Evolutionary conservation across 2,329 filamentous ascomycete species (phyloP).

Genomic region (Diaporthe longicolla): DNA sequence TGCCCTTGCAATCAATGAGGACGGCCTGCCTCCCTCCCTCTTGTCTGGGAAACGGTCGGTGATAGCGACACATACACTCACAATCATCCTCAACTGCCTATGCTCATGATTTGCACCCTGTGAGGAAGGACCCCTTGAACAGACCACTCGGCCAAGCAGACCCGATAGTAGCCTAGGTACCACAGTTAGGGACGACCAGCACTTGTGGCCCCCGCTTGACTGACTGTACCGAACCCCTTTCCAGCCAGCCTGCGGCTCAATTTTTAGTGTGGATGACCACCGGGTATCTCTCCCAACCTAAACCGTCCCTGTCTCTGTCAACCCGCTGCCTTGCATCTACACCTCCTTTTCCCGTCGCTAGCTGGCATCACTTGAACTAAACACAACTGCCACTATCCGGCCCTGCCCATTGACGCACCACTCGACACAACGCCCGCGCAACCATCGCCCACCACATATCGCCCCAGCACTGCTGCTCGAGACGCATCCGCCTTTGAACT

Average conservation of each 20-base stretch:
- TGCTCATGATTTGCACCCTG: neutral
- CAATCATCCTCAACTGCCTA: conserved; percentile 4
- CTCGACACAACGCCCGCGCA: conserved; percentile 43
- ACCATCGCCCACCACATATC: conserved; percentile 44
- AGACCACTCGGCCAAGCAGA: conserved; percentile 14
- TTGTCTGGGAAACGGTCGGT: conserved; percentile 21
- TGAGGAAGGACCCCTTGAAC: neutral
- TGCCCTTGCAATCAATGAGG: conserved; percentile 16
- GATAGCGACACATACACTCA: conserved; percentile 3
- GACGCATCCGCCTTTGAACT: conserved; percentile 38
- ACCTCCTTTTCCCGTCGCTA: conserved; percentile 43
- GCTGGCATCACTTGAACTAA: conserved; percentile 40
- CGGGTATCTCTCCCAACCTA: conserved; percentile 36
- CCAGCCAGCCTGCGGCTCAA: conserved; percentile 39
- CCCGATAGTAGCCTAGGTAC: neutral
- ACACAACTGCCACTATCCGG: conserved; percentile 34
- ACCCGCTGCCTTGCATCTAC: conserved; percentile 41
- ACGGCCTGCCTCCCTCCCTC: conserved; percentile 14
- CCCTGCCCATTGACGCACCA: conserved; percentile 25
- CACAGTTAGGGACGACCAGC: neutral
- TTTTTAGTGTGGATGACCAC: conserved; percentile 40
- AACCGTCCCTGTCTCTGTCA: conserved; percentile 38
- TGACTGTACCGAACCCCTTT: conserved; percentile 34
- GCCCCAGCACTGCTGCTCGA: conserved; percentile 44
- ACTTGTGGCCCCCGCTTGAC: conserved; percentile 32